Evolutionary conservation across 345 rosid genomes (phyloP).

Genomic region (Populus davidiana): DNA sequence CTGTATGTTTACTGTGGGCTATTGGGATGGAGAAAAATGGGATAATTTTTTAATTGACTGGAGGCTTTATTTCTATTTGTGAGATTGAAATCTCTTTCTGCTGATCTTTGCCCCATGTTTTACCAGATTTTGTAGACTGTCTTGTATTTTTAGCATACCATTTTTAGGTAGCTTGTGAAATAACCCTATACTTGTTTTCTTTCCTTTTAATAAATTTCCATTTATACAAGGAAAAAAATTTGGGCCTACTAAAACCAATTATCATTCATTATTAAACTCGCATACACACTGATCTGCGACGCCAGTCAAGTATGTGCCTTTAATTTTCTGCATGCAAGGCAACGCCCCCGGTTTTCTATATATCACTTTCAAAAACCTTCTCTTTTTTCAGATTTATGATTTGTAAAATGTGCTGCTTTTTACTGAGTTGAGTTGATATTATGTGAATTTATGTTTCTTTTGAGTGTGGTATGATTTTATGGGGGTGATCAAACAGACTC

Average conservation of each 20-base stretch:
- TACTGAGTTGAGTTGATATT: background rate
- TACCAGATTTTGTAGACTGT: too few species aligned
- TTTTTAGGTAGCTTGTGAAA: too few species aligned
- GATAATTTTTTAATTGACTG: too few species aligned
- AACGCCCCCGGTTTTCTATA: background rate
- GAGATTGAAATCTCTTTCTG: too few species aligned
- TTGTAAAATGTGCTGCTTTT: background rate
- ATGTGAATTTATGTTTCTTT: background rate
- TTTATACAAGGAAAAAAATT: too few species aligned
- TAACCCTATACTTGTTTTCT: too few species aligned
- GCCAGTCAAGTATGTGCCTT: background rate
- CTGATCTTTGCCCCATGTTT: too few species aligned
- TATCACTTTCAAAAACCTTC: background rate
- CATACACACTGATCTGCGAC: background rate
- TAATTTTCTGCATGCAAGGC: background rate
- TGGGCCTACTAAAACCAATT: background rate
- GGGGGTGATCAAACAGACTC: slow-evolving; percentile 12
- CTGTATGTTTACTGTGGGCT: too few species aligned
- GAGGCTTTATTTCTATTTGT: too few species aligned
- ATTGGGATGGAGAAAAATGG: too few species aligned
- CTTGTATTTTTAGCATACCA: too few species aligned
- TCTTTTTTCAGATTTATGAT: background rate
- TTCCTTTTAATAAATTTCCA: too few species aligned
- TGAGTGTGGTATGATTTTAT: background rate
- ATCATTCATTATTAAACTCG: background rate